Evolutionary conservation across 768 basidiomycete genomes (phyloP), one percentile per base, ranked within the genome.

Genomic region (Chlorophyllum brunneum): DNA sequence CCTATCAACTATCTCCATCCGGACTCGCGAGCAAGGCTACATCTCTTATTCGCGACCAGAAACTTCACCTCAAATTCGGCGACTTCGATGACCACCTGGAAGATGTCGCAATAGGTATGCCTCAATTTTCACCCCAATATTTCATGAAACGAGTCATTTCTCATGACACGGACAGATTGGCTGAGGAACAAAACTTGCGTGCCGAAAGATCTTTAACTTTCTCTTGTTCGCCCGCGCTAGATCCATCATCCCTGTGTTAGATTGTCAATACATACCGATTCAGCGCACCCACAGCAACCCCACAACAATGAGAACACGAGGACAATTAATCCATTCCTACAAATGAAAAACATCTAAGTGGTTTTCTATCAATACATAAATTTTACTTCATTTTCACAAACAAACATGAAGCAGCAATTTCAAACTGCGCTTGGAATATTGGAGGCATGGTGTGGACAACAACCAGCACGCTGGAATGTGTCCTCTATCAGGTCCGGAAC

Each of bases 31-130:
- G 62, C 4, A 73, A 70, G 9, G 81, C 84, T 1, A 62, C 80
- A 11, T 58, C 65, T 3, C 68, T 81, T 1, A 80, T 86, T 13
- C 72, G 70, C 33, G 75, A 82, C 38, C 62, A 69, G 36, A 70
- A 69, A n/a, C 64, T 74, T 47, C 82, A 86, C 51, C 67, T 74
- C 52, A 70, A 75, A 41, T 83, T 92, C 52, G 85, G 83, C 3
- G 89, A 92, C 64, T 91, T 91, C 56, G 89, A 92, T 53, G 89
- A 91, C 58, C 86, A 91, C 67, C 65, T 91, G 40, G 89, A 89
- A 66, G 82, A 89, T 64, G 82, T 83, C 42, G 78, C 71, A 4
- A 77, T 81, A 52, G 78, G 79, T 76, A 34, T 45, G 70, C 58
- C 5, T 31, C 55, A 61, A 59, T 18, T 58, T 54, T 39, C 50